Conservation (phyloP, 2,329 filamentous ascomycete species). For the Fusarium transvaalense region DNA sequence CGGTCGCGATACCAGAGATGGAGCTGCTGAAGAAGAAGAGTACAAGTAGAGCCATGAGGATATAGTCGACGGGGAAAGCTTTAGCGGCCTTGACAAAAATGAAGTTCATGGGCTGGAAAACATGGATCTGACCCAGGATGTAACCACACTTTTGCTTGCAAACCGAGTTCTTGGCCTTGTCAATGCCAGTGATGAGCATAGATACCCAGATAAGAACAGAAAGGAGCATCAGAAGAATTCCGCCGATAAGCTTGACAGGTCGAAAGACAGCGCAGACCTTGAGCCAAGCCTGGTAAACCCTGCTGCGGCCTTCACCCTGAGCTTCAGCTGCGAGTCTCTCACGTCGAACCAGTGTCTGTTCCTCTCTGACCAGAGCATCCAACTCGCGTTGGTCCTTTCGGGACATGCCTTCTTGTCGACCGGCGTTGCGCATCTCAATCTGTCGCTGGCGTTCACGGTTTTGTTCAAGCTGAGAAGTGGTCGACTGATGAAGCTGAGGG, state of each 20-base stretch:
- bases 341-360: constrained; percentile 89
- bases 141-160: constrained; percentile 94
- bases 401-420: constrained; percentile 79
- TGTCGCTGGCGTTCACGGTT: constrained; percentile 94
- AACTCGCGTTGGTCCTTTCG: constrained; percentile 90
- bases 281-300: constrained; percentile 80
- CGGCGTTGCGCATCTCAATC: constrained; percentile 85
- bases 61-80: constrained; percentile 91
- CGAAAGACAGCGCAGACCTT: constrained; percentile 86
- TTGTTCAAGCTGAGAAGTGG: constrained; percentile 82
- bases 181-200: constrained; percentile 95
- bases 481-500: constrained; percentile 81
- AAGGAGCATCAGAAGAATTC: constrained; percentile 80
- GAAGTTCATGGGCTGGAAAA: constrained; percentile 97
- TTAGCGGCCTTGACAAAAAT: constrained; percentile 80
- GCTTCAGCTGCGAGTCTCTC: constrained; percentile 88
- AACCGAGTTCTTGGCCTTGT: constrained; percentile 95
- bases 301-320: constrained; percentile 80
- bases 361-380: constrained; percentile 87
- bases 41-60: constrained; percentile 86
- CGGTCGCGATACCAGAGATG: constrained; percentile 84
- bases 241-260: constrained; percentile 88
- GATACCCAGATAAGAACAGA: constrained; percentile 84
- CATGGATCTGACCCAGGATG: constrained; percentile 85
- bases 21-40: constrained; percentile 91